A percentile compares a stretch with the other conserved stretches of the same genome.
Conservation (phyloP, 768 basidiomycete species). For the Panellus pusillus region DNA sequence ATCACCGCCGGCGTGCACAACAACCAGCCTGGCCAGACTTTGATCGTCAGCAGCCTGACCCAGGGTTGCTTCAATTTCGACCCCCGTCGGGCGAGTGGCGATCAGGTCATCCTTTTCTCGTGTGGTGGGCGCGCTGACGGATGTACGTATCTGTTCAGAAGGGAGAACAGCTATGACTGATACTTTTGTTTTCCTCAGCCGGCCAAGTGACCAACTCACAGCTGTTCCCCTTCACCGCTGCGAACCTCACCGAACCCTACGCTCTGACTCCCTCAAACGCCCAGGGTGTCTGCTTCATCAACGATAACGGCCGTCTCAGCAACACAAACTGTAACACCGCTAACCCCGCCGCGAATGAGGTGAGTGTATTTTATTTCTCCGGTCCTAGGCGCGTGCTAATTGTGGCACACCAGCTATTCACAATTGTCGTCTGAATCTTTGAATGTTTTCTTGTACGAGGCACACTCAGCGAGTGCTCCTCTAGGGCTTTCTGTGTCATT, state of each 20-base stretch:
- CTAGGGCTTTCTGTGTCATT: neutral
- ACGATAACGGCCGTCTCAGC: slow-evolving; percentile 16
- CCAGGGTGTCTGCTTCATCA: slow-evolving; percentile 14
- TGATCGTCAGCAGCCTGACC: slow-evolving; percentile 24
- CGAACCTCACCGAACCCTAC: slow-evolving; percentile 13
- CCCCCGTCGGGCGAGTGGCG: slow-evolving; percentile 20
- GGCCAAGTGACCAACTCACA: slow-evolving; percentile 25
- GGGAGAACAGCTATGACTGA: neutral
- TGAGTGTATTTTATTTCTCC: neutral
- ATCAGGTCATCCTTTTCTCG: slow-evolving; percentile 27
- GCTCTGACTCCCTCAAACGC: slow-evolving; percentile 10
- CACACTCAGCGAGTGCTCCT: slow-evolving; percentile 52
- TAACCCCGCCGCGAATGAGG: slow-evolving; percentile 8
- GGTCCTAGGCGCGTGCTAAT: neutral
- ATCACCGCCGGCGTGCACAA: slow-evolving; percentile 26
- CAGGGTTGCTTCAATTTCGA: slow-evolving; percentile 29
- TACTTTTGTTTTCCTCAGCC: neutral
- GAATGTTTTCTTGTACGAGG: neutral
- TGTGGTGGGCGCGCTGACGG: slow-evolving; percentile 28
- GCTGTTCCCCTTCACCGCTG: slow-evolving; percentile 21
- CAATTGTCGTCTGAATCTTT: slow-evolving; percentile 12
- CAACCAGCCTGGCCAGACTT: slow-evolving; percentile 20
- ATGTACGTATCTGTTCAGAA: slow-evolving; percentile 9
- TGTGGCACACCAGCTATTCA: slow-evolving; percentile 13
- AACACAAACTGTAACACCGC: slow-evolving; percentile 10